A percentile compares a stretch with the other conserved stretches of the same genome.
These are phyloP conservation scores for Trichoderma sp. DNA, from an alignment of 2,329 filamentous ascomycete genomes.

Conservation along the genomic window DNA sequence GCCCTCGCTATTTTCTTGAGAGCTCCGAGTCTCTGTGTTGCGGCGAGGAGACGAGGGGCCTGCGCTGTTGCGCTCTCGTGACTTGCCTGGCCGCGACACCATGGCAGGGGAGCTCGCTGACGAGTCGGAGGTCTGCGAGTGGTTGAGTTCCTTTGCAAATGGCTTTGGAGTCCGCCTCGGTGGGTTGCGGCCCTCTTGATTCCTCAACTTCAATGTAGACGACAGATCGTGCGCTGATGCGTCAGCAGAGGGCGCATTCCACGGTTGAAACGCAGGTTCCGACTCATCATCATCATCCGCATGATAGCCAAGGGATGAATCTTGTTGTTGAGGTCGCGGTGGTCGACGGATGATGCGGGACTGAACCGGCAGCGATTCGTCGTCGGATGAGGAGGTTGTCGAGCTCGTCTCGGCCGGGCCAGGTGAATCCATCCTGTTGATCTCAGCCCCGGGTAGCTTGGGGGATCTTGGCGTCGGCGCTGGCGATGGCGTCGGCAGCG, in stretches of 20 bases:
- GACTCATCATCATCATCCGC: constrained; percentile 57
- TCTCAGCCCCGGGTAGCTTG: constrained; percentile 25
- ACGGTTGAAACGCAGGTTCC: constrained; percentile 56
- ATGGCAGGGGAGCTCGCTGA: constrained; percentile 54
- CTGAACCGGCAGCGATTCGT: constrained; percentile 53
- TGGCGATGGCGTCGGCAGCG: constrained; percentile 40
- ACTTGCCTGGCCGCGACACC: constrained; percentile 31
- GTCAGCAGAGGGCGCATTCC: constrained; percentile 37
- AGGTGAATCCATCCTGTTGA: constrained; percentile 33
- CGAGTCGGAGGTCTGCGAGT: constrained; percentile 62
- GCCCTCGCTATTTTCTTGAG: constrained; percentile 66
- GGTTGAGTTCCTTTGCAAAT: constrained; percentile 38
- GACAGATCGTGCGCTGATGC: constrained; percentile 46
- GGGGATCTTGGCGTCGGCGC: constrained; percentile 27
- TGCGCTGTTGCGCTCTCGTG: constrained; percentile 36
- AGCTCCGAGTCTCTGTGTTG: constrained; percentile 49
- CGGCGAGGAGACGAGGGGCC: constrained; percentile 59
- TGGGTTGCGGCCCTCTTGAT: constrained; percentile 38
- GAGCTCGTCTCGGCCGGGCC: constrained; percentile 40
- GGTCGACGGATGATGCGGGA: constrained; percentile 61
- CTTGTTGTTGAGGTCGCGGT: constrained; percentile 49
- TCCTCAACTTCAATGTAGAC: constrained; percentile 48
- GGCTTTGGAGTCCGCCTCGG: constrained; percentile 31
- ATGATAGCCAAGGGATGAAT: constrained; percentile 34
- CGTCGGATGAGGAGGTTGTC: constrained; percentile 44